phyloP scores from a whole-genome alignment of 2,329 filamentous ascomycete species.

The Aureobasidium melanogenum region DNA sequence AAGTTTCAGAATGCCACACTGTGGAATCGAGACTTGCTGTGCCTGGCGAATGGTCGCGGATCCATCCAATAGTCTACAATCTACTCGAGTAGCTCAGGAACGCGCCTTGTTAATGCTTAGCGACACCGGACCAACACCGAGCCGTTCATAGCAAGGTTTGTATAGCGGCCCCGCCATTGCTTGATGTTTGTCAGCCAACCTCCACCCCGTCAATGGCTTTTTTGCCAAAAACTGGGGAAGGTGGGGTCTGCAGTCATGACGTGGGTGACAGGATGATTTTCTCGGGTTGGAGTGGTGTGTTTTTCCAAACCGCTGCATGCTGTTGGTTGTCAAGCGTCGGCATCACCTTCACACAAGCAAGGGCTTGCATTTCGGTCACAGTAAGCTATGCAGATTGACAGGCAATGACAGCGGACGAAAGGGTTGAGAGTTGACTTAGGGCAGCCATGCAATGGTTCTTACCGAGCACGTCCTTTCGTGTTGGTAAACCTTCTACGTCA shows the following conservation, averaged over 20 bases:
- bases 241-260: background rate
- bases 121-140: background rate
- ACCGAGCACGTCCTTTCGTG: background rate
- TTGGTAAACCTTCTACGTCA: background rate
- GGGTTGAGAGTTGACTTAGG: background rate
- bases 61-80: too few relatives aligned
- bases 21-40: background rate
- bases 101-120: background rate
- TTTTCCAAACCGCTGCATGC: background rate
- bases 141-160: background rate
- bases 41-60: background rate
- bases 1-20: background rate
- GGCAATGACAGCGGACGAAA: background rate
- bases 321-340: background rate
- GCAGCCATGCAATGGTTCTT: background rate
- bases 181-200: background rate
- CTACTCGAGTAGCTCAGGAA: background rate
- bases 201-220: background rate
- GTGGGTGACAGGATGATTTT: background rate
- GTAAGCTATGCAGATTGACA: too few relatives aligned
- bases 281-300: too few relatives aligned
- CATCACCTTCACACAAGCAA: background rate
- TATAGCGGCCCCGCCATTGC: constrained; percentile 3
- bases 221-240: constrained; percentile 3
- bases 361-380: background rate